These are phyloP conservation scores for Phytophthora rubi DNA, from an alignment of 352 stramenopile species.

Conservation along the genomic window DNA sequence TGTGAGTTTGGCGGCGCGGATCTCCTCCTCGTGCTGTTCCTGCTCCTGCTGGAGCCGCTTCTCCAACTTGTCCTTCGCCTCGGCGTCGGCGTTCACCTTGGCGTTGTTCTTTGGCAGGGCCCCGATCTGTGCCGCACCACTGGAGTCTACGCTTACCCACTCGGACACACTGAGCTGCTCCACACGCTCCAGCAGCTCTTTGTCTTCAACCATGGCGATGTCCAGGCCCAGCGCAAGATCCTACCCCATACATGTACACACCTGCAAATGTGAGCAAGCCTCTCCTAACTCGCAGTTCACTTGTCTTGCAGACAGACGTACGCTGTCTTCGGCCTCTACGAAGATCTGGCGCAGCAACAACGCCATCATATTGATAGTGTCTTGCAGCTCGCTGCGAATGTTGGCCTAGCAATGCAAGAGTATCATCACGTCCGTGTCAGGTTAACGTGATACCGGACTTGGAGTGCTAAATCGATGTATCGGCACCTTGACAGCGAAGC, in stretches of 20 bases:
- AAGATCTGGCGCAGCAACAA: slow-evolving; percentile 85
- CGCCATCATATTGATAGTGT: slow-evolving; percentile 90
- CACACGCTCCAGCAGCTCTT: slow-evolving; percentile 74
- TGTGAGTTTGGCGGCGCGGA: slow-evolving; percentile 59
- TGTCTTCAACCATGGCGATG: slow-evolving; percentile 77
- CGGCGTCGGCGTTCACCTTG: slow-evolving; percentile 33
- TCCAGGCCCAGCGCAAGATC: slow-evolving; percentile 73
- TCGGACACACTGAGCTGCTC: slow-evolving; percentile 80
- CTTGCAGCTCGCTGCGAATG: slow-evolving; percentile 77
- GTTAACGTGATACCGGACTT: background rate
- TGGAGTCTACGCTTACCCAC: slow-evolving; percentile 56
- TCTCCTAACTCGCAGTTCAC: background rate
- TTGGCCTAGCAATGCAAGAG: slow-evolving; percentile 48
- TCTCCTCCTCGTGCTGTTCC: slow-evolving; percentile 64
- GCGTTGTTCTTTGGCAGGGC: slow-evolving; percentile 28
- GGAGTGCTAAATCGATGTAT: background rate
- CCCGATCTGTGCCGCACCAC: slow-evolving; percentile 31
- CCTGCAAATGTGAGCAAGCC: background rate
- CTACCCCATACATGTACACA: slow-evolving; percentile 24
- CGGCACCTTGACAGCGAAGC: slow-evolving; percentile 80
- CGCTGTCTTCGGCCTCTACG: slow-evolving; percentile 67
- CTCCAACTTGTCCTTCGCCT: slow-evolving; percentile 33
- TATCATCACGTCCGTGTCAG: background rate
- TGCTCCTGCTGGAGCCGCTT: slow-evolving; percentile 46
- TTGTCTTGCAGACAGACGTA: slow-evolving; percentile 31